Evolutionary conservation across 768 basidiomycete genomes (phyloP).

Genomic region (Xerocomus spinulosus): DNA sequence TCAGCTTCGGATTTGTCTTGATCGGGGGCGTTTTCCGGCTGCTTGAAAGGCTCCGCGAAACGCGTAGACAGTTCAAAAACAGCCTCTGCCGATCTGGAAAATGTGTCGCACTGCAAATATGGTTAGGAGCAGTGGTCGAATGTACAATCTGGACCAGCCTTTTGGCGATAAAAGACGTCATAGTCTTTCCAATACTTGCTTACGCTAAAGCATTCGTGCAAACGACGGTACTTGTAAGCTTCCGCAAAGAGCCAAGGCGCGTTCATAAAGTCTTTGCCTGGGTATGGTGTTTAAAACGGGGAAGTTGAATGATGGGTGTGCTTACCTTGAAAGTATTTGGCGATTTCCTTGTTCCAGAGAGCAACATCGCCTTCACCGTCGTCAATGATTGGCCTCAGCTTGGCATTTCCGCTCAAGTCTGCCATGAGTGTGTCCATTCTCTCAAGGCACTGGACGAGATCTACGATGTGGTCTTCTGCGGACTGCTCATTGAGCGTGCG

Average conservation of each 20-base stretch:
- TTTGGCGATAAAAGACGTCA: slow-evolving; percentile 94
- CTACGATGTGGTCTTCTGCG: slow-evolving; percentile 76
- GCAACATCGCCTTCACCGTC: slow-evolving; percentile 90
- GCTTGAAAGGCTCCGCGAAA: slow-evolving; percentile 80
- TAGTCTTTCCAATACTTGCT: slow-evolving; percentile 88
- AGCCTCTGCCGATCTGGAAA: slow-evolving; percentile 85
- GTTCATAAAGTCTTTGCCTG: slow-evolving; percentile 90
- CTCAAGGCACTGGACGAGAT: slow-evolving; percentile 81
- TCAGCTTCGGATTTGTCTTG: slow-evolving; percentile 63
- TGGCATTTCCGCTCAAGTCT: slow-evolving; percentile 78
- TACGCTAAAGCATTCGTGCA: slow-evolving; percentile 90
- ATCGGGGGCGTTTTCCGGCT: slow-evolving; percentile 47
- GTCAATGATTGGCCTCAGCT: slow-evolving; percentile 83
- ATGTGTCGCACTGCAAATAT: slow-evolving; percentile 75
- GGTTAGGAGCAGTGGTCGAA: slow-evolving; percentile 4
- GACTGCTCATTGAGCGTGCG: slow-evolving; percentile 85
- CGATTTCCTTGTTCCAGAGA: slow-evolving; percentile 96
- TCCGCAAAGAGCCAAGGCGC: slow-evolving; percentile 97
- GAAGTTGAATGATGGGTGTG: slow-evolving; percentile 2
- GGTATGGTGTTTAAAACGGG: not conserved
- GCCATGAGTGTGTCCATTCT: slow-evolving; percentile 88
- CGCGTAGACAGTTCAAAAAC: slow-evolving; percentile 93
- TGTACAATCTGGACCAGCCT: slow-evolving; percentile 39
- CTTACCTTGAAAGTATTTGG: slow-evolving; percentile 85
- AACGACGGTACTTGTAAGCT: slow-evolving; percentile 87